A percentile compares a stretch with the other conserved stretches of the same genome.
Evolutionary conservation across 768 basidiomycete species (phyloP).

Genomic region (Suillus paluster): DNA sequence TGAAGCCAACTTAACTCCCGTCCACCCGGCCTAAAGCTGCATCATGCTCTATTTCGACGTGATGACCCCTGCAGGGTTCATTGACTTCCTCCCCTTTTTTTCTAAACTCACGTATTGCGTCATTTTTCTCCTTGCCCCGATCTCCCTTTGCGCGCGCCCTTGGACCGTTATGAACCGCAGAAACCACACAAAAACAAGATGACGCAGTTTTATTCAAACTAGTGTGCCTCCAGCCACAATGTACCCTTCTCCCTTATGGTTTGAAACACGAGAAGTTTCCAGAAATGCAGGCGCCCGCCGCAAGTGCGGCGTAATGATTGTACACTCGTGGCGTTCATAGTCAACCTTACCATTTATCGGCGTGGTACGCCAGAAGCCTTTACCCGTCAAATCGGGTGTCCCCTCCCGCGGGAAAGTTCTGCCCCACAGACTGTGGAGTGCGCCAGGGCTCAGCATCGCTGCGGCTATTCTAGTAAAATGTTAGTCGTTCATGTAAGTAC

Average conservation of each 20-base stretch:
- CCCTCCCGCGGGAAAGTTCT: neutral
- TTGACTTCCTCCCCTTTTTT: neutral
- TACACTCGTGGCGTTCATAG: neutral
- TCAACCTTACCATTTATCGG: neutral
- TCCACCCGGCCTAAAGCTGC: neutral
- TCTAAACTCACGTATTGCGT: neutral
- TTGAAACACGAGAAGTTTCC: neutral
- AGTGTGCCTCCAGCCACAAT: conserved; percentile 1
- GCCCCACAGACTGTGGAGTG: neutral
- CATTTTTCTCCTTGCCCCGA: neutral
- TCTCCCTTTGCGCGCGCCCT: neutral
- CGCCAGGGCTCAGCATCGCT: neutral
- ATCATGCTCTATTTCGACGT: neutral
- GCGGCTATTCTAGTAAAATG: neutral
- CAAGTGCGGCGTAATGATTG: conserved; percentile 3
- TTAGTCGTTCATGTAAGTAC: neutral
- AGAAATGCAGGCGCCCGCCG: neutral
- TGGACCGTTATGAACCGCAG: neutral
- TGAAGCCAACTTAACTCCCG: neutral
- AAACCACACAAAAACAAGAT: neutral
- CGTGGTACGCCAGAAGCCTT: neutral
- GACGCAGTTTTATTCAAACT: neutral
- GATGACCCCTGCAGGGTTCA: neutral
- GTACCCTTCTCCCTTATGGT: neutral
- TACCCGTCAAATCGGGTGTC: neutral